Conservation (phyloP, 495 filamentous ascomycete genomes). For the Cudoniella acicularis region DNA sequence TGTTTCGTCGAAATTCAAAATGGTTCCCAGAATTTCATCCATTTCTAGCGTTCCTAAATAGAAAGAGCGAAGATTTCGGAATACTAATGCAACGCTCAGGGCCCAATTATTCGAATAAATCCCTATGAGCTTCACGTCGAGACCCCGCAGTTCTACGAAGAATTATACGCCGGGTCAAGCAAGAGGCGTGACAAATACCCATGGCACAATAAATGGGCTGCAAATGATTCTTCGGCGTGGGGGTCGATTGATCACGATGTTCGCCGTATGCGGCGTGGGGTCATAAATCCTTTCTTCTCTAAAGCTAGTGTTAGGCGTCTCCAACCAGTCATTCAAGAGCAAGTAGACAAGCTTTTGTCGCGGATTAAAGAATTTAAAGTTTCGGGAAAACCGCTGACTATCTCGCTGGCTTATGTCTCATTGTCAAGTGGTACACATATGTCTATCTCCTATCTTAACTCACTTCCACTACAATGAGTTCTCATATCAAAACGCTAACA, state of each 20-base stretch:
- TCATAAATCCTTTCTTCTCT: constrained; percentile 46
- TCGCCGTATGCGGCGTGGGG: constrained; percentile 35
- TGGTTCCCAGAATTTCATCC: neutral
- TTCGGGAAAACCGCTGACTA: neutral
- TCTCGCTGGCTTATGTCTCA: neutral
- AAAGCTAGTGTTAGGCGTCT: constrained; percentile 38
- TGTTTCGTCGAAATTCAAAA: neutral
- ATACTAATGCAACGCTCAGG: neutral
- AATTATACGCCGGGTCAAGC: constrained; percentile 34
- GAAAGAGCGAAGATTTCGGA: neutral
- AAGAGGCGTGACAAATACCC: constrained; percentile 5
- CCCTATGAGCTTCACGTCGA: constrained; percentile 53
- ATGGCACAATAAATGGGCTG: neutral
- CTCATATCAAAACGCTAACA: neutral
- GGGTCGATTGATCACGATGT: constrained; percentile 41
- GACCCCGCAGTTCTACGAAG: constrained; percentile 47
- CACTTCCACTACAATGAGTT: neutral
- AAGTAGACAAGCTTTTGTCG: constrained; percentile 24
- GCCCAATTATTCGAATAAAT: constrained; percentile 55
- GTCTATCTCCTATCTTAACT: neutral
- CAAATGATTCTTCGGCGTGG: constrained; percentile 30
- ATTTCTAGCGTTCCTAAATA: neutral
- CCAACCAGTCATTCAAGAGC: constrained; percentile 40
- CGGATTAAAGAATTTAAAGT: constrained; percentile 8
- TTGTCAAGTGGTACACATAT: neutral